Conservation (phyloP, 1,284 basidiomycete species). For the Somion occarium region DNA sequence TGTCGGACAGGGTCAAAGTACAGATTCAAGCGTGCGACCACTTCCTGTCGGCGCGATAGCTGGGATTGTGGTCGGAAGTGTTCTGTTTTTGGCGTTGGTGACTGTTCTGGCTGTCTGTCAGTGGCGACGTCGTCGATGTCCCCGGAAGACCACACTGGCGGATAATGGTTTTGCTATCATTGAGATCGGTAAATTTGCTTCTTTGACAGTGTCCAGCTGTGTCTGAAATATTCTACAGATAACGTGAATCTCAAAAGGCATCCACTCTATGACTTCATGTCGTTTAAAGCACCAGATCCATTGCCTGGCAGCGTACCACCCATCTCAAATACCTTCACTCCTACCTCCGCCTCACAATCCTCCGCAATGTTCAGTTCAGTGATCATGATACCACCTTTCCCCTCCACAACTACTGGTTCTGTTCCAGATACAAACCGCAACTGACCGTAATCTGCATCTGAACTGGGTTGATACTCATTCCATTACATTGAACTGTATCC, state of each 20-base stretch:
- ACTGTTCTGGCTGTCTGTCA: neutral
- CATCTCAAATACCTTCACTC: neutral
- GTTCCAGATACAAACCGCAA: neutral
- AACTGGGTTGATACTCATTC: neutral
- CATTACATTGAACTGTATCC: too few species aligned
- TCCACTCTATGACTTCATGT: neutral
- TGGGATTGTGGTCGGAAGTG: constrained; percentile 2
- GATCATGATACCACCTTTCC: constrained; percentile 1
- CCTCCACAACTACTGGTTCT: neutral
- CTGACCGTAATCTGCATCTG: neutral
- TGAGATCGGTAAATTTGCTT: neutral
- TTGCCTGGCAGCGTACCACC: neutral
- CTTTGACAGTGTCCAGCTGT: neutral
- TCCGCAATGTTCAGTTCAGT: constrained; percentile 11
- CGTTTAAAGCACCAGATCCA: neutral
- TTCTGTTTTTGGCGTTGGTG: neutral
- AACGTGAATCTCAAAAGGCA: neutral
- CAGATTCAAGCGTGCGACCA: neutral
- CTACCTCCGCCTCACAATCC: neutral
- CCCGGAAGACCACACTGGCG: neutral
- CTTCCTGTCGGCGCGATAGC: neutral
- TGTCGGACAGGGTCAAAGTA: neutral
- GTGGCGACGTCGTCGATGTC: neutral
- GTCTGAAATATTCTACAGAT: neutral
- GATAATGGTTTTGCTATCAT: constrained; percentile 2